Conservation (phyloP, 768 basidiomycete species). For the Boletus reticulatus region DNA sequence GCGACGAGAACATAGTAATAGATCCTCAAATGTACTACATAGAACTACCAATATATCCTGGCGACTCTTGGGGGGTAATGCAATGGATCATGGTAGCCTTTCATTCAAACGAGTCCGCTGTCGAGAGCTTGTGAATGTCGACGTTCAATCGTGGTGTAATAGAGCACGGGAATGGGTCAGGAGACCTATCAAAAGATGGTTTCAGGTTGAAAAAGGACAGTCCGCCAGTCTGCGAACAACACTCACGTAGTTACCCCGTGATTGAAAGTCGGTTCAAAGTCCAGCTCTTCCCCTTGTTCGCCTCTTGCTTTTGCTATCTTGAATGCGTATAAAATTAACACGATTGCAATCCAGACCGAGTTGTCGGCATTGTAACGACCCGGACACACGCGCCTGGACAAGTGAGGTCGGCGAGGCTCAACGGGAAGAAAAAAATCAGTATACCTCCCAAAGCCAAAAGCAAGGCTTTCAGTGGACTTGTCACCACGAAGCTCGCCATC, state of each 20-base stretch:
- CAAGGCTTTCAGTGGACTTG: background rate
- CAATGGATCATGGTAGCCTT: too few relatives aligned
- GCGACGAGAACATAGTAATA: too few relatives aligned
- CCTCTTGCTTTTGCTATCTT: constrained; percentile 25
- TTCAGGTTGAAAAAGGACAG: background rate
- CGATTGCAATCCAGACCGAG: constrained; percentile 31
- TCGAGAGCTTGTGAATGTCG: constrained; percentile 1
- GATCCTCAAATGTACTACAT: too few relatives aligned
- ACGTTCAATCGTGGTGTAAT: constrained; percentile 4
- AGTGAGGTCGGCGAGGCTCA: background rate
- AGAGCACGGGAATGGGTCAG: constrained; percentile 12
- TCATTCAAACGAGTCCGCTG: background rate
- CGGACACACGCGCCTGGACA: constrained; percentile 28
- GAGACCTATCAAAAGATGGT: constrained; percentile 2
- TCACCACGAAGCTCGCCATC: constrained; percentile 7
- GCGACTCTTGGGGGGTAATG: too few relatives aligned
- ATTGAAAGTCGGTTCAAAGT: constrained; percentile 11
- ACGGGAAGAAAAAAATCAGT: background rate
- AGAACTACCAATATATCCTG: too few relatives aligned
- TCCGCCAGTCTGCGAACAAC: background rate
- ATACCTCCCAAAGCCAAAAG: constrained; percentile 27
- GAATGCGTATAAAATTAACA: constrained; percentile 24
- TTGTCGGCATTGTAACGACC: constrained; percentile 31
- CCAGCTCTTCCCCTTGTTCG: constrained; percentile 27
- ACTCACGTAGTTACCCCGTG: constrained; percentile 13